Evolutionary conservation across 768 basidiomycete genomes (phyloP), one percentile per base, ranked within the genome.

Genomic region (Hericium coralloides): DNA sequence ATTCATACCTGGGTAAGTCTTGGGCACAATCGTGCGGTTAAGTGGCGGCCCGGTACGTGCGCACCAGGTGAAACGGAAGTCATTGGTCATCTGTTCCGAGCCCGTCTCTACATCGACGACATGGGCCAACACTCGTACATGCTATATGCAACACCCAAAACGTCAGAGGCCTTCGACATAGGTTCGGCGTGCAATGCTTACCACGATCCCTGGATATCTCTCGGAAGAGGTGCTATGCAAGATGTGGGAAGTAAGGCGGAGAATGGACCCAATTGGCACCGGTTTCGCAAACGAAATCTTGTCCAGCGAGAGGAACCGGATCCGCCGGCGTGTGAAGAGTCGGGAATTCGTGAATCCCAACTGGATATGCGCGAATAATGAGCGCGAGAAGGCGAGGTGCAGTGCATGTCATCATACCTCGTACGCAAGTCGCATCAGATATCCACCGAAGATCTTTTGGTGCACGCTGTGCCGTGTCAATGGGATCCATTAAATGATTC

Each of bases 211-310:
- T n/a, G 81, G 74, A 62, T 78, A 81, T 57, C 77, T 66, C 23
- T 70, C 62, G n/a, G 79, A 75, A 3, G 73, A 68, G 0, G 72
- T 69, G 1, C 82, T 79, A 63, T 89, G 81, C 10, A 87, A 74
- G 38, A 92, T 79, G 60, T 82, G 78, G 1, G 87, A 87, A 1
- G 80, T 81, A 38, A 93, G 75, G 3, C 85, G 80, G 14, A 93
- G 78, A 51, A 92, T 87, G 0, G 85, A 89, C 6, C 90, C 91
- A 48, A 92, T 92, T 2, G 89, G 87, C 0, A 94, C 90, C 0
- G 91, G 89, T 26, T 82, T 79, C 48, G 79, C 76, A 72, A 94
- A 92, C 1, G 83, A 82, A 66, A 92, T 91, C 36, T 82, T 81
- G 64, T 92, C 89, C 15, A 92, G 77, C 4, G 89, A 86, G 26